Evolutionary conservation across 768 basidiomycete species (phyloP).

Genomic region (Cystoderma amianthinum): DNA sequence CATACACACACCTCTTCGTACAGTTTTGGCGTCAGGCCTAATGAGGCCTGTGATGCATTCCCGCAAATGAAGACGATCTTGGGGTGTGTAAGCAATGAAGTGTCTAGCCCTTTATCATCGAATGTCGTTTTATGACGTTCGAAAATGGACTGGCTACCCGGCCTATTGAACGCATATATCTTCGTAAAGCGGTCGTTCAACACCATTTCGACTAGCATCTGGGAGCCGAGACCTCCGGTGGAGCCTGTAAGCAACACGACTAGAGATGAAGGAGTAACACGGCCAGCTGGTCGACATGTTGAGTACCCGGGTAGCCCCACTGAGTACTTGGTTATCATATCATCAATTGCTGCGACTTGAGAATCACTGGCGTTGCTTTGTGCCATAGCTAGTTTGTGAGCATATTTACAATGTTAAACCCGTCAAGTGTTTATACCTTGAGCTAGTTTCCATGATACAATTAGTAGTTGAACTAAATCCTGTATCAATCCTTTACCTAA

Average conservation of each 20-base stretch:
- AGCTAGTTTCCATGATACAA: too few species aligned
- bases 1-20: conserved; percentile 1
- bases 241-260: background rate
- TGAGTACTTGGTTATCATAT: background rate
- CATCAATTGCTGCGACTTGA: background rate
- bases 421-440: too few species aligned
- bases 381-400: too few species aligned
- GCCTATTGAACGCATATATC: conserved; percentile 1
- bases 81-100: background rate
- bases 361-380: too few species aligned
- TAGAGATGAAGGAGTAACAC: background rate
- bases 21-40: background rate
- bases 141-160: background rate
- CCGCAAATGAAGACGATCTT: background rate
- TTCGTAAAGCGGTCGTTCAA: background rate
- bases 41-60: background rate
- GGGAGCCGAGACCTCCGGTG: background rate
- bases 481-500: too few species aligned
- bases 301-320: background rate
- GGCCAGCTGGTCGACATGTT: background rate
- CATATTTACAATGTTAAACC: too few species aligned
- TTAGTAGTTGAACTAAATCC: too few species aligned
- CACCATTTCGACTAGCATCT: background rate
- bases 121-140: background rate
- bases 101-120: background rate